Evolutionary conservation across 768 basidiomycete genomes (phyloP).

Genomic region (Pluteus cervinus): DNA sequence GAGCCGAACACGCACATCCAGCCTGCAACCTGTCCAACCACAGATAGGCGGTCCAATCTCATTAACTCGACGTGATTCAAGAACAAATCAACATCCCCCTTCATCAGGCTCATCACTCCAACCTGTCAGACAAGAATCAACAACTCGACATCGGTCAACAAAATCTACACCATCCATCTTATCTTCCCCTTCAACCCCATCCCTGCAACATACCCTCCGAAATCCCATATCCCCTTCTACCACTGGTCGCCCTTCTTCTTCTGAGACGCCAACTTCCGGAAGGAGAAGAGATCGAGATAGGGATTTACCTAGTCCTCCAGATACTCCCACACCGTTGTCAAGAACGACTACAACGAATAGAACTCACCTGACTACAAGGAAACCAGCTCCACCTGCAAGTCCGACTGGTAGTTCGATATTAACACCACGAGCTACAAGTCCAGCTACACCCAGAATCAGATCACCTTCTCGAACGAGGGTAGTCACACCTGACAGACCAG

Average conservation of each 20-base stretch:
- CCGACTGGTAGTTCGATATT: constrained; percentile 33
- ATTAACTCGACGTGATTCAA: constrained; percentile 10
- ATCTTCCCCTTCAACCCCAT: constrained; percentile 13
- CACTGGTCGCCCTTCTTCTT: constrained; percentile 15
- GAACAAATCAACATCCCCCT: no score
- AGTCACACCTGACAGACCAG: constrained; percentile 2
- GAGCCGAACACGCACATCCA: constrained; percentile 37
- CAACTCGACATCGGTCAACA: constrained; percentile 20
- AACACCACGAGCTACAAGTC: constrained; percentile 29
- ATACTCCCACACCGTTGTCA: constrained; percentile 40
- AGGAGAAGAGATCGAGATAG: constrained; percentile 20
- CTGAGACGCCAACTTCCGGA: constrained; percentile 32
- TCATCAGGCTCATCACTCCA: neutral
- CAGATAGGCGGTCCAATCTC: constrained; percentile 10
- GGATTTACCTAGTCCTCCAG: constrained; percentile 39
- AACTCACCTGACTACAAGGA: constrained; percentile 25
- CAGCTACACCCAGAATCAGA: constrained; percentile 26
- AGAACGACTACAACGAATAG: constrained; percentile 30
- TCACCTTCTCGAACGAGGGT: constrained; percentile 28
- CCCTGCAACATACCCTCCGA: no score
- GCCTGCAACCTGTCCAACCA: constrained; percentile 22
- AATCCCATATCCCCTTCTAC: no score
- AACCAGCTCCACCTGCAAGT: constrained; percentile 27
- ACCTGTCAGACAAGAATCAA: constrained; percentile 4
- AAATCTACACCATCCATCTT: constrained; percentile 25